Evolutionary conservation across 495 filamentous ascomycete species (phyloP).

Genomic region (Neurospora hispaniola): DNA sequence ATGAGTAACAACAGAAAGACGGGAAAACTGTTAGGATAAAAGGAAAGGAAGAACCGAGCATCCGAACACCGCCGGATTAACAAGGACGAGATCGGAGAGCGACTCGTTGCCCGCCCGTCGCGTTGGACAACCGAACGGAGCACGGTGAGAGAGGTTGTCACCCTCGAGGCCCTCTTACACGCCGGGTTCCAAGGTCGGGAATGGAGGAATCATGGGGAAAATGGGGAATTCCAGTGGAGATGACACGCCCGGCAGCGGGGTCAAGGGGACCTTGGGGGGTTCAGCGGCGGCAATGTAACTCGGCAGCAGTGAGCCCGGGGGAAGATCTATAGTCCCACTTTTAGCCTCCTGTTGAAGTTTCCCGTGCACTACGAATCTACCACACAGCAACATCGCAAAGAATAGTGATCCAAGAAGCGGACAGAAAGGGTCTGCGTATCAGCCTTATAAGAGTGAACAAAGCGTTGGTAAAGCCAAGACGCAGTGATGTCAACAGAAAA

Average conservation of each 20-base stretch:
- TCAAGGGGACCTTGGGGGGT: constrained; percentile 7
- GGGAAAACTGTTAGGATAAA: not conserved
- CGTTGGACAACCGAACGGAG: not conserved
- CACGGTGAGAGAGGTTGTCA: not conserved
- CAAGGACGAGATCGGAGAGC: not conserved
- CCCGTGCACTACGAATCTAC: not conserved
- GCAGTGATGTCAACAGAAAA: not conserved
- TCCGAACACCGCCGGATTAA: not conserved
- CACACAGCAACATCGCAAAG: not conserved
- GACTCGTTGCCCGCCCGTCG: not conserved
- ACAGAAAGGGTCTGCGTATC: not conserved
- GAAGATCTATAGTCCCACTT: not conserved
- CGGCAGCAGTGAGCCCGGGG: constrained; percentile 15
- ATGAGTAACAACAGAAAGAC: not conserved
- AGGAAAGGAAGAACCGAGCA: not conserved
- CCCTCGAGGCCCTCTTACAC: not conserved
- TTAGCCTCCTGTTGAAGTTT: not conserved
- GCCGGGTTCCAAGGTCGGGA: not conserved
- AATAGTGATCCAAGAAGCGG: not conserved
- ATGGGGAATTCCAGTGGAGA: constrained; percentile 9
- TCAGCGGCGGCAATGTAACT: constrained; percentile 14
- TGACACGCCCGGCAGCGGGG: constrained; percentile 9
- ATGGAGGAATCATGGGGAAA: not conserved
- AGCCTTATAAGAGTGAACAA: not conserved
- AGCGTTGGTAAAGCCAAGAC: not conserved